Conservation (phyloP, 495 filamentous ascomycete genomes). For the Podospora didyma region DNA sequence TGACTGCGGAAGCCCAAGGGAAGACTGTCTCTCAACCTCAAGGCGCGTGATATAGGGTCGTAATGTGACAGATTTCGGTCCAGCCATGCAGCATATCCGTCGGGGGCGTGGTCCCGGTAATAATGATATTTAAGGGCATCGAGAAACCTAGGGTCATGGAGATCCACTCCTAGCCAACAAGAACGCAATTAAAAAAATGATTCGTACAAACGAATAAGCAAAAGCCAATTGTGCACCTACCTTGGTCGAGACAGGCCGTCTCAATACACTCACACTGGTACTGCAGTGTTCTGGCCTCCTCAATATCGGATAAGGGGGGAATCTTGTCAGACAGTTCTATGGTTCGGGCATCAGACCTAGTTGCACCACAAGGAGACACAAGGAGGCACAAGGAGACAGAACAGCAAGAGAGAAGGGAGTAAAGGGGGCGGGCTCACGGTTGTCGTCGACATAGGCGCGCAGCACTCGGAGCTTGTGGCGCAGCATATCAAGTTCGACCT, state of each 20-base stretch:
- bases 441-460: constrained; percentile 36
- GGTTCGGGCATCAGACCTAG: constrained; percentile 27
- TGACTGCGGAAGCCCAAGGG: constrained; percentile 34
- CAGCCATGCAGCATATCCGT: constrained; percentile 43
- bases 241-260: constrained; percentile 42
- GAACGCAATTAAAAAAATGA: constrained; percentile 10
- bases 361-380: neutral
- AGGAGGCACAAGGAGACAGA: constrained; percentile 10
- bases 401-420: neutral
- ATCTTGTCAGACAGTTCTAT: constrained; percentile 41
- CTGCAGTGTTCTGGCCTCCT: constrained; percentile 45
- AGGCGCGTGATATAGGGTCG: constrained; percentile 41
- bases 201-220: neutral
- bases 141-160: constrained; percentile 39
- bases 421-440: constrained; percentile 35
- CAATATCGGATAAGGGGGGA: constrained; percentile 42
- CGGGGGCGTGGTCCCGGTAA: constrained; percentile 34
- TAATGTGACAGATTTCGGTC: constrained; percentile 42
- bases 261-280: constrained; percentile 50
- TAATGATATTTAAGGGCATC: constrained; percentile 35
- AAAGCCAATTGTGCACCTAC: constrained; percentile 28
- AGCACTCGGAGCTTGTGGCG: constrained; percentile 43
- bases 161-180: constrained; percentile 36
- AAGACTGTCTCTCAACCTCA: constrained; percentile 37
- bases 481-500: constrained; percentile 44